A percentile compares a stretch with the other conserved stretches of the same genome.
phyloP scores from a whole-genome alignment of 2,329 filamentous ascomycete genomes.

The Trichoderma citrinoviride region DNA sequence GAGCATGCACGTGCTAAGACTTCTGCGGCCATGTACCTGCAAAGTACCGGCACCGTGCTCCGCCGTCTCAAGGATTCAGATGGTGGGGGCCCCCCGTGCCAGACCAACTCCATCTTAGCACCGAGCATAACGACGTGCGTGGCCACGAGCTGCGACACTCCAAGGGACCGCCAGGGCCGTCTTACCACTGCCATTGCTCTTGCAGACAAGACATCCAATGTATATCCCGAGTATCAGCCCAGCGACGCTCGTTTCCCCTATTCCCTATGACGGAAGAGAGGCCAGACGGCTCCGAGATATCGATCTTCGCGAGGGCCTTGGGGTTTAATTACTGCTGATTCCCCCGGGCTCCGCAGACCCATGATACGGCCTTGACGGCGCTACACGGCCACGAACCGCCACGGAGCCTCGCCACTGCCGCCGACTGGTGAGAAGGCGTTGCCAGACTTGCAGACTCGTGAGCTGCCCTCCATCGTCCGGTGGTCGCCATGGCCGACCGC shows the following conservation, averaged over 20 bases:
- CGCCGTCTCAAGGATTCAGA: not conserved
- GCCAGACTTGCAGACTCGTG: conserved; percentile 30
- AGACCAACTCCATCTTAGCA: not conserved
- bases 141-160: conserved; percentile 13
- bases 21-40: not conserved
- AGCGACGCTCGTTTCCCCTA: conserved; percentile 18
- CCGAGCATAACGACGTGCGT: conserved; percentile 10
- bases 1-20: too few species aligned
- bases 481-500: conserved; percentile 39
- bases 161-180: conserved; percentile 8
- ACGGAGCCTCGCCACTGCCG: conserved; percentile 6
- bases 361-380: not conserved
- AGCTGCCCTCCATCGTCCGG: conserved; percentile 34
- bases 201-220: conserved; percentile 1
- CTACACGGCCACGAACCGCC: conserved; percentile 5
- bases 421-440: conserved; percentile 35
- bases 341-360: conserved; percentile 2
- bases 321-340: conserved; percentile 10
- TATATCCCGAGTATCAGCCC: conserved; percentile 6
- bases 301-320: conserved; percentile 12
- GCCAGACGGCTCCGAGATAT: conserved; percentile 13
- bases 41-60: too few species aligned
- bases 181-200: not conserved
- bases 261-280: conserved; percentile 19
- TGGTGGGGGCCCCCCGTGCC: conserved; percentile 3